Conservation (phyloP, 345 rosid genomes). For the Sisymbrium altissimum region DNA sequence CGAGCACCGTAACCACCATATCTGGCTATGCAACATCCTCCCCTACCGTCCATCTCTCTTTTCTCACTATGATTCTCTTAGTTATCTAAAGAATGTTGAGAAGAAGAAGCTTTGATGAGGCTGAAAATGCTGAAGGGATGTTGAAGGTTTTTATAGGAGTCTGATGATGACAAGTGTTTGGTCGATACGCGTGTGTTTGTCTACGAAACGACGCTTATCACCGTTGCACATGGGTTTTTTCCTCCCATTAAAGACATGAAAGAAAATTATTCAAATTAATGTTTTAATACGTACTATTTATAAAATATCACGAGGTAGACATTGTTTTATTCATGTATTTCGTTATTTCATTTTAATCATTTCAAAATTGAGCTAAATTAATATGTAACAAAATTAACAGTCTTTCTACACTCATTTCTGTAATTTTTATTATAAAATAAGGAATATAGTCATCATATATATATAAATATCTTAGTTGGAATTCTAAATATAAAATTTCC, state of each 20-base stretch:
- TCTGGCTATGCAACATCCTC: constrained; percentile 81
- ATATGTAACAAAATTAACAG: neutral
- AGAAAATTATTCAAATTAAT: neutral
- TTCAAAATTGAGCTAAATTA: neutral
- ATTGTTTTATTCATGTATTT: neutral
- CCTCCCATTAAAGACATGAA: neutral
- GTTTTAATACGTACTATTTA: neutral
- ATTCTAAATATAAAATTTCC: neutral
- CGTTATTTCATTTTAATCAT: neutral
- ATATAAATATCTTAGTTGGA: neutral
- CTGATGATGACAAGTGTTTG: constrained; percentile 46
- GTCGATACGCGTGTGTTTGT: constrained; percentile 39
- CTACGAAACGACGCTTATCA: constrained; percentile 21
- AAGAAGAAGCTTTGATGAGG: neutral
- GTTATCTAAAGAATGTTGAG: neutral
- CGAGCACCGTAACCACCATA: constrained; percentile 43
- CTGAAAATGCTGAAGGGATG: constrained; percentile 1
- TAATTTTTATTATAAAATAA: neutral
- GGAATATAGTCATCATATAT: neutral
- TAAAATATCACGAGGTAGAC: neutral
- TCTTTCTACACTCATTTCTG: neutral
- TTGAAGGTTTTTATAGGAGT: constrained; percentile 36
- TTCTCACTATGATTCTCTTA: neutral
- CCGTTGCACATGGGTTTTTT: constrained; percentile 15
- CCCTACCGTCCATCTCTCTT: constrained; percentile 46